A percentile compares a stretch with the other conserved stretches of the same genome.
phyloP scores from a whole-genome alignment of 2,329 filamentous ascomycete genomes.

The Incumbomyces lentus region DNA sequence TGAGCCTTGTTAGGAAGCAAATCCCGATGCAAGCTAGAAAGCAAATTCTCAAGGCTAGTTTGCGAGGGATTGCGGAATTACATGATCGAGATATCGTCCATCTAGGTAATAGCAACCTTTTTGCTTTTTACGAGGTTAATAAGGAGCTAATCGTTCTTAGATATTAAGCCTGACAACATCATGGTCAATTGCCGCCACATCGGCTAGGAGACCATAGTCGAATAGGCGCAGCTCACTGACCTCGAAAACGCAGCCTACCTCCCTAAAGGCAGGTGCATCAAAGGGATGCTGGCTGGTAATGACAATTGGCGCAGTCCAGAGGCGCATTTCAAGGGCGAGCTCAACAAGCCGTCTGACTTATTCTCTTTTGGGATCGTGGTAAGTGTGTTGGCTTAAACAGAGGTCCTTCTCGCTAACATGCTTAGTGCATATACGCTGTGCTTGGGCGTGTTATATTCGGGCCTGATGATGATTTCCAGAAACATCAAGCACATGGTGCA shows the following conservation, averaged over 20 bases:
- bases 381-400: slow-evolving; percentile 9
- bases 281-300: slow-evolving; percentile 23
- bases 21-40: slow-evolving; percentile 30
- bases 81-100: slow-evolving; percentile 24
- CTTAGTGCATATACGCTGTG: slow-evolving; percentile 37
- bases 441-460: slow-evolving; percentile 33
- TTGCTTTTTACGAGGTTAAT: no score
- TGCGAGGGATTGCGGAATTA: slow-evolving; percentile 25
- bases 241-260: slow-evolving; percentile 21
- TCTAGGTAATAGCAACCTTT: slow-evolving; percentile 18
- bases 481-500: slow-evolving; percentile 24
- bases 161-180: slow-evolving; percentile 28
- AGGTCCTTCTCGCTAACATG: not conserved
- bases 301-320: slow-evolving; percentile 29
- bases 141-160: slow-evolving; percentile 18
- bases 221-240: slow-evolving; percentile 24
- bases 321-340: slow-evolving; percentile 24
- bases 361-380: slow-evolving; percentile 29
- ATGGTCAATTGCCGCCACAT: slow-evolving; percentile 22
- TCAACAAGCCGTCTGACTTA: slow-evolving; percentile 26
- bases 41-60: slow-evolving; percentile 33
- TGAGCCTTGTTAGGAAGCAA: slow-evolving; percentile 33
- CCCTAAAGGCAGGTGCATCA: slow-evolving; percentile 9
- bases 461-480: slow-evolving; percentile 26
- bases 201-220: slow-evolving; percentile 13